Conservation (phyloP, 129 eudicot species). For the carrot (Daucus carota) region DNA sequence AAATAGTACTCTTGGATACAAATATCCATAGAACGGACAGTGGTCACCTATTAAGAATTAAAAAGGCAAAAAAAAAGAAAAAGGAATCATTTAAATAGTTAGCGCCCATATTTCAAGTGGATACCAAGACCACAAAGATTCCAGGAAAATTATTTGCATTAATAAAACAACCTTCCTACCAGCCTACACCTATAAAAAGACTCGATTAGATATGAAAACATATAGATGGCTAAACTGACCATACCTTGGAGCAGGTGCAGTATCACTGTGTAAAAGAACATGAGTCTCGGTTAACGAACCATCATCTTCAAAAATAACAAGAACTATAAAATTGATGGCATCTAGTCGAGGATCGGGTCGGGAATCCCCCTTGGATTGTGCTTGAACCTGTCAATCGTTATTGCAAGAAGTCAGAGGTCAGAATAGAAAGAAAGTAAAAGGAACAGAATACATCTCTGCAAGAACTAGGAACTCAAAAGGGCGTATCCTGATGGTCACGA, state of each 20-base stretch:
- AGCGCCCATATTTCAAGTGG: background rate
- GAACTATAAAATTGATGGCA: slow-evolving; percentile 57
- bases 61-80: too few species aligned
- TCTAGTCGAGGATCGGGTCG: slow-evolving; percentile 82
- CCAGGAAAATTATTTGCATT: background rate
- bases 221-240: background rate
- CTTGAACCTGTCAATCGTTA: slow-evolving; percentile 49
- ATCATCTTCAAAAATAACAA: slow-evolving; percentile 69
- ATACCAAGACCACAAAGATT: background rate
- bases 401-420: slow-evolving; percentile 14
- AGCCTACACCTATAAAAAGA: background rate
- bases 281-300: slow-evolving; percentile 29
- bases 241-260: slow-evolving; percentile 36
- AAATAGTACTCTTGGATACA: background rate
- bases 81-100: background rate
- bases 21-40: background rate
- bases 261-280: slow-evolving; percentile 51
- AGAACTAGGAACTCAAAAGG: background rate
- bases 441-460: background rate
- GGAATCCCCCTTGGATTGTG: slow-evolving; percentile 89
- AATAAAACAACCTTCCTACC: background rate
- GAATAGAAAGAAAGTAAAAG: background rate
- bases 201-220: background rate
- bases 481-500: background rate
- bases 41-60: background rate